These are phyloP conservation scores for Termitomyces sp. DNA, from an alignment of 768 basidiomycete species.

Conservation along the genomic window DNA sequence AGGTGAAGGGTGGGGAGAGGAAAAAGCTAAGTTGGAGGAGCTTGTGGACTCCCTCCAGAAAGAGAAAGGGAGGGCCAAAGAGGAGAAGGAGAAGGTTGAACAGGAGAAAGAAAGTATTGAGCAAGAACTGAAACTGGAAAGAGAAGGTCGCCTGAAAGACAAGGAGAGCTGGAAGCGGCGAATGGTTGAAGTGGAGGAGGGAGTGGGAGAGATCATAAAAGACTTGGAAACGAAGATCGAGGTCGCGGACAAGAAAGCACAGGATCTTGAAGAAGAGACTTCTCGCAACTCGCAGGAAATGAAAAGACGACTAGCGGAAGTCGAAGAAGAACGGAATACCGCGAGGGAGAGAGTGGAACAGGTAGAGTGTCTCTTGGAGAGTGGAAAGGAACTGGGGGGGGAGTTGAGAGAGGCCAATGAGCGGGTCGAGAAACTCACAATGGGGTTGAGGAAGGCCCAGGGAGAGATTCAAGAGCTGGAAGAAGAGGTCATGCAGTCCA, in stretches of 20 bases:
- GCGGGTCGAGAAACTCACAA: slow-evolving; percentile 46
- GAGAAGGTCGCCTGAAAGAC: slow-evolving; percentile 52
- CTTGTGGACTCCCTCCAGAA: slow-evolving; percentile 44
- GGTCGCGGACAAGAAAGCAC: slow-evolving; percentile 43
- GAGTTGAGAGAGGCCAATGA: slow-evolving; percentile 65
- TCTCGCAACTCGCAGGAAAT: slow-evolving; percentile 35
- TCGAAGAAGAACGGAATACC: slow-evolving; percentile 47
- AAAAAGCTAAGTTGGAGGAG: slow-evolving; percentile 56
- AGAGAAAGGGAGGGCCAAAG: slow-evolving; percentile 38
- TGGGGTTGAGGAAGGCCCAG: slow-evolving; percentile 56
- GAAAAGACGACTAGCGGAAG: slow-evolving; percentile 38
- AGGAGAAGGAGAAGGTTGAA: slow-evolving; percentile 39
- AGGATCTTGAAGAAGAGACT: slow-evolving; percentile 33
- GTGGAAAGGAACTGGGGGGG: slow-evolving; percentile 61
- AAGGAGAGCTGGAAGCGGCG: slow-evolving; percentile 67
- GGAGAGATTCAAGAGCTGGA: slow-evolving; percentile 56
- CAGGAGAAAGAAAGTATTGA: slow-evolving; percentile 42
- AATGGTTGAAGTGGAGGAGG: slow-evolving; percentile 66
- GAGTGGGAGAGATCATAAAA: slow-evolving; percentile 61
- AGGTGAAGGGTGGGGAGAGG: slow-evolving; percentile 68
- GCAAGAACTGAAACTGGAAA: slow-evolving; percentile 48
- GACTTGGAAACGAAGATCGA: slow-evolving; percentile 54
- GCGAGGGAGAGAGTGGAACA: slow-evolving; percentile 57
- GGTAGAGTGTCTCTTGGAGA: slow-evolving; percentile 59
- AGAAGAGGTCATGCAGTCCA: slow-evolving; percentile 49